Evolutionary conservation across 192 early-diverging fungal species (phyloP), one percentile per base, ranked within the genome.

Genomic region (Coemansia sp.): DNA sequence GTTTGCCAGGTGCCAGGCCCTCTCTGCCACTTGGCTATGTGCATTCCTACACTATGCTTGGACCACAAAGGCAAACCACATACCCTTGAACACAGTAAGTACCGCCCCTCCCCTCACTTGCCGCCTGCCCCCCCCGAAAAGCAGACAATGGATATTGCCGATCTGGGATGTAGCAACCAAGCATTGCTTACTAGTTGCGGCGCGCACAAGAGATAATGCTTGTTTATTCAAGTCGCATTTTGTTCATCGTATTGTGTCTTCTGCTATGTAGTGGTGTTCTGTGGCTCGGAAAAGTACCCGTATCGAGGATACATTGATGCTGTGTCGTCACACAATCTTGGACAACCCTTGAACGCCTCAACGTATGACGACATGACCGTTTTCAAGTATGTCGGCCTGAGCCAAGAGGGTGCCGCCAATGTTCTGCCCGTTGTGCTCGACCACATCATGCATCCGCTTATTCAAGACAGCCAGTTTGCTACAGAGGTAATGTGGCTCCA

Each of bases 61-160:
- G 87, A 91, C 81, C 88, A 92, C 74, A 81, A 87, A 49, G 94
- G 94, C 52, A 87, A 92, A 15, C 87, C 94, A 5, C 94, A 96
- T 71, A 94, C 94, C 20, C 87, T 96, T 5, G 94, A 95, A 58
- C 87, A 89, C 74, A 64, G 87, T 85, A 83, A 74, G 80, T 78
- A 66, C 12, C 29, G 18, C 36, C 12, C 53, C 15, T 43, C 29
- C 31, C 7, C 16, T n/a, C 31, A 22, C 68, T 31, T 33, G n/a
- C 20, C 31, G 44, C 61, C 61, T 74, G 66, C 62, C 62, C 52
- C 24, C 24, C 24, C 24, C 24, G 24, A 34, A 62, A 40, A 68
- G 39, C 55, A 65, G 58, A 67, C 65, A 33, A 55, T 55, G 68
- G 24, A 24, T 15, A 62, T n/a, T 60, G 33, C 49, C 57, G 60